Conservation (phyloP, 169 alveolate species). For the Babesia bovis region DNA sequence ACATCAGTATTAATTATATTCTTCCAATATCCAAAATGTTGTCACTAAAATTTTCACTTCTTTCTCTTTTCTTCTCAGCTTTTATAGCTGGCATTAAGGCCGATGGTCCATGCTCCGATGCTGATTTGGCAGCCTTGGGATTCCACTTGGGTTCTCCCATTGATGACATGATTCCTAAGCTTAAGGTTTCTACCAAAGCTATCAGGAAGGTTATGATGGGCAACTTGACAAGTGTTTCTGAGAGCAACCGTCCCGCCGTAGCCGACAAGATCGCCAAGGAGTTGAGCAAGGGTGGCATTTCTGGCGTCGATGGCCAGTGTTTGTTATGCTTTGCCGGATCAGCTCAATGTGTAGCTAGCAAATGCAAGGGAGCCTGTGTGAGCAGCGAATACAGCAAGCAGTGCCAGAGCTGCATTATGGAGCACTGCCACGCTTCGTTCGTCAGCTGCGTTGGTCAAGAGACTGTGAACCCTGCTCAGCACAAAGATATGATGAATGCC, state of each 20-base stretch:
- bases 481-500: not conserved
- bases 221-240: not conserved
- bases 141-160: not conserved
- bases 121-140: constrained; percentile 37
- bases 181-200: not conserved
- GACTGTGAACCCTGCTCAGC: constrained; percentile 19
- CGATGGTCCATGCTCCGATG: constrained; percentile 35
- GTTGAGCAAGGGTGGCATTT: constrained; percentile 12
- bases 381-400: constrained; percentile 8
- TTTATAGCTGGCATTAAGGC: constrained; percentile 6
- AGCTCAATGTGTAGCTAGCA: constrained; percentile 9
- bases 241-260: not conserved
- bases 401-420: constrained; percentile 28
- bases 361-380: constrained; percentile 50
- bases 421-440: constrained; percentile 32
- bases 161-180: not conserved
- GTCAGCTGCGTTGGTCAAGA: constrained; percentile 30
- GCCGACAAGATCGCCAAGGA: not conserved
- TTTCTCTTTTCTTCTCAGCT: not conserved
- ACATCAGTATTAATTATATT: not conserved
- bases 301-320: constrained; percentile 9
- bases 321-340: constrained; percentile 40
- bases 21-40: constrained; percentile 10
- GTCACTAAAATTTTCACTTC: not conserved
- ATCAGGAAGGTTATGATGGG: constrained; percentile 14